Conservation (phyloP, 148 eudicot species). For the Selenicereus undatus region DNA sequence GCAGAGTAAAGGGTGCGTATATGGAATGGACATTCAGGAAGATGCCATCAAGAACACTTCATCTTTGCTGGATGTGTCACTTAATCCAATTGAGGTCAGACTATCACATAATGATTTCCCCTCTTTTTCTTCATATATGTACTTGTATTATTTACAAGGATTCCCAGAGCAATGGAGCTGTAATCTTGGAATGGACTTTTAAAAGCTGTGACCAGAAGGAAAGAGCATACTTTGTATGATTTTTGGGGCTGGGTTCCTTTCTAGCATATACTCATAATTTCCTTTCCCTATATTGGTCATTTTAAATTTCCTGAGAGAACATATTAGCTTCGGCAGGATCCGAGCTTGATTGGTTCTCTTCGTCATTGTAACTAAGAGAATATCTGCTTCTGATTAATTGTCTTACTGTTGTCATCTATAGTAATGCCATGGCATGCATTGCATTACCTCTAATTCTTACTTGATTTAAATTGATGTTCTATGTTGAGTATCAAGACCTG, state of each 20-base stretch:
- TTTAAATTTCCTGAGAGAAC: neutral
- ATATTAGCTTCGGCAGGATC: neutral
- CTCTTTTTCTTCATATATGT: neutral
- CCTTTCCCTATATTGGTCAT: neutral
- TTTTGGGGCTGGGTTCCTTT: neutral
- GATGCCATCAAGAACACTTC: conserved; percentile 59
- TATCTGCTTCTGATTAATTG: neutral
- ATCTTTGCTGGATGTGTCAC: conserved; percentile 50
- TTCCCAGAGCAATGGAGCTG: neutral
- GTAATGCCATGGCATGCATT: too few species aligned
- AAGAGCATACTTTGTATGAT: neutral
- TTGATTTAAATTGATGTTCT: neutral
- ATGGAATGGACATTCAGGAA: conserved; percentile 75
- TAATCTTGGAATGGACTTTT: neutral
- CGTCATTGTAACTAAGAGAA: neutral
- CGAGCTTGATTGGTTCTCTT: neutral
- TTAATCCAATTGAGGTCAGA: conserved; percentile 50
- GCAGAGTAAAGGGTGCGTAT: conserved; percentile 51
- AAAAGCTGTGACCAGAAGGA: neutral
- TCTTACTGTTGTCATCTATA: neutral
- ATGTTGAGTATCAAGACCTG: neutral
- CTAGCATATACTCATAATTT: neutral
- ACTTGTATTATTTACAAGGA: neutral
- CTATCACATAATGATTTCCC: conserved; percentile 2
- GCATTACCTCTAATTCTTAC: too few species aligned